phyloP scores from a whole-genome alignment of 1,139 yeast genomes.

The Debaryomyces subglobosus region DNA sequence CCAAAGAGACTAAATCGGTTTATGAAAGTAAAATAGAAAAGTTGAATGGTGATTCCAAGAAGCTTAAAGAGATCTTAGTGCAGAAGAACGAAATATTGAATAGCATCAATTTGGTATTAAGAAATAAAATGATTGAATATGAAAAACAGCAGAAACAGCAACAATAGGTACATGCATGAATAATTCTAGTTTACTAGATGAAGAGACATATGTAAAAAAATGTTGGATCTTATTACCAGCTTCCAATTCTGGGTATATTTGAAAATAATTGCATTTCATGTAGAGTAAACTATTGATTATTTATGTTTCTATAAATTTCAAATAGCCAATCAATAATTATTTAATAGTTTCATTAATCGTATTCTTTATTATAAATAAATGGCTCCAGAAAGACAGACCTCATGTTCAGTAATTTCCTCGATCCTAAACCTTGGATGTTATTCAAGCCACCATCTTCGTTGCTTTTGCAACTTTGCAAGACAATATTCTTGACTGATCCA shows the following conservation, averaged over 20 bases:
- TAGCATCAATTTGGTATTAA: conserved; percentile 55
- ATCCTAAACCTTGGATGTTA: conserved; percentile 58
- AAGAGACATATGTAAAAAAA: neutral
- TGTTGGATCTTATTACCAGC: neutral
- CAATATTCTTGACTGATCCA: conserved; percentile 54
- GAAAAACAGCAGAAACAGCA: conserved; percentile 35
- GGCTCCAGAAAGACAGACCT: conserved; percentile 53
- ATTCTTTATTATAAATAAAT: conserved; percentile 48
- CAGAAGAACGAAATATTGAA: conserved; percentile 61
- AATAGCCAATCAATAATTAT: neutral
- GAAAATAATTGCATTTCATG: neutral
- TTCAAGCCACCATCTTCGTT: conserved; percentile 30
- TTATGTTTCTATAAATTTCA: neutral
- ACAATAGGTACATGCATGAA: neutral
- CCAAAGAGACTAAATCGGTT: conserved; percentile 68
- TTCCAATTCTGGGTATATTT: neutral
- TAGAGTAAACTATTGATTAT: neutral
- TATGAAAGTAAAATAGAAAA: conserved; percentile 76
- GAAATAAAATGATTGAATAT: conserved; percentile 46
- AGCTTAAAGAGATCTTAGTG: conserved; percentile 71
- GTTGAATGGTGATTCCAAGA: conserved; percentile 70
- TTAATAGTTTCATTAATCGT: conserved; percentile 13
- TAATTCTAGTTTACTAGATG: neutral
- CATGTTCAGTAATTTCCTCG: conserved; percentile 51
- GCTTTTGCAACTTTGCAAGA: conserved; percentile 27